phyloP scores from a whole-genome alignment of 1,284 basidiomycete genomes.

The Ganoderma meredithae region DNA sequence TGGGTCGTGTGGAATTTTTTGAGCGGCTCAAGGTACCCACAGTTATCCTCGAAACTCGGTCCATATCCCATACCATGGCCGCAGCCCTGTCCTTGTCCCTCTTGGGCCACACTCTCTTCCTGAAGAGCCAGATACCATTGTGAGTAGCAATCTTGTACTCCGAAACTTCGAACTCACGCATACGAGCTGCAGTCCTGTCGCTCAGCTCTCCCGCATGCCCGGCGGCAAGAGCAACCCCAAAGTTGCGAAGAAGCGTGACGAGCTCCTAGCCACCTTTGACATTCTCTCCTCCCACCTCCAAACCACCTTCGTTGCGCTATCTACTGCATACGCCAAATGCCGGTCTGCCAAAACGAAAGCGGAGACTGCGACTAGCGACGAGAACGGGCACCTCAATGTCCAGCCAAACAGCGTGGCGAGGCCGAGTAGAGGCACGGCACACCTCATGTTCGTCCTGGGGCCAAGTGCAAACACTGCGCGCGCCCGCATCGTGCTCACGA shows the following conservation, averaged over 20 bases:
- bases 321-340: slow-evolving; percentile 56
- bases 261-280: slow-evolving; percentile 70
- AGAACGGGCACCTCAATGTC: slow-evolving; percentile 11
- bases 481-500: slow-evolving; percentile 63
- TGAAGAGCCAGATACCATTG: slow-evolving; percentile 82
- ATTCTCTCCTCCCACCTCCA: slow-evolving; percentile 74
- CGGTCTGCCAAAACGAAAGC: slow-evolving; percentile 41
- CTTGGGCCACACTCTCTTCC: slow-evolving; percentile 71
- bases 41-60: slow-evolving; percentile 57
- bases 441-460: slow-evolving; percentile 69
- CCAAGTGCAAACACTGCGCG: slow-evolving; percentile 65
- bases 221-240: slow-evolving; percentile 47
- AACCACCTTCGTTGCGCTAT: slow-evolving; percentile 75
- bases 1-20: slow-evolving; percentile 7
- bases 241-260: slow-evolving; percentile 62
- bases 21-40: slow-evolving; percentile 44
- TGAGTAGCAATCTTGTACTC: slow-evolving; percentile 47
- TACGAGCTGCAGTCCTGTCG: slow-evolving; percentile 57
- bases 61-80: slow-evolving; percentile 63
- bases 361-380: neutral
- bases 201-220: slow-evolving; percentile 64
- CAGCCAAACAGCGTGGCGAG: neutral
- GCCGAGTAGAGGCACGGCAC: slow-evolving; percentile 43
- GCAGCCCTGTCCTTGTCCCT: slow-evolving; percentile 65
- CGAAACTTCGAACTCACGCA: neutral